Evolutionary conservation across 1,139 yeast species (phyloP), one percentile per base, ranked within the genome.

Genomic region (Sugiyamaella pinicola): DNA sequence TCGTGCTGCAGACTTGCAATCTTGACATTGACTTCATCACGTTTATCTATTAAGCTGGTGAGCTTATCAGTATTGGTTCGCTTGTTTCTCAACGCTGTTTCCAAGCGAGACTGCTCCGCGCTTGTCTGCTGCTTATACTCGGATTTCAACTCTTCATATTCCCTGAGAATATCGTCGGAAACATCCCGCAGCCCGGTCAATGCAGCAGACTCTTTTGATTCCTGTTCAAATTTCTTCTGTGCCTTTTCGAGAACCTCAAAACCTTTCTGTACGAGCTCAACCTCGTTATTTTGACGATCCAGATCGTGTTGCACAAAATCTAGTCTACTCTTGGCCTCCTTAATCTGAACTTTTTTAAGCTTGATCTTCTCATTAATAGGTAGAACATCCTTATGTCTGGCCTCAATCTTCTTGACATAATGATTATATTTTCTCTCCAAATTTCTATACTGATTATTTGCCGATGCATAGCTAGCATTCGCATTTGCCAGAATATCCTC

Each of bases 81-180:
- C 51, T 61, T 56, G 39, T 64, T 66, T 4, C 73, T 61, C 18
- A 49, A 45, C 8, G 61, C 49, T 19, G 59, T 59, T 24, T 61
- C 64, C 34, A 69, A 49, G n/a, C 63, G 59, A 4, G 66, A 54
- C 51, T 64, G 68, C 49, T 67, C 65, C 4, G 55, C 47, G 10
- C 69, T 61, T 0, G 70, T 66, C 41, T 55, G 61, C 29, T 55
- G 58, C 44, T 62, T 63, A 55, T 81, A 88, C 52, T 74, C 63
- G 17, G 81, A 81, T 62, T 88, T 79, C 55, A 89, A 71, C 1
- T 55, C 43, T 47, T 84, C 84, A 65, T 89, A 90, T 51, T 84
- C 84, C 24, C 73, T 69, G 41, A 82, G 74, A 34, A 81, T 86
- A 12, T 76, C 81, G 0, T 77, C 73, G 1, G 82, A 73, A 18